These are phyloP conservation scores for Cadophora sp. DNA, from an alignment of 2,329 filamentous ascomycete genomes.

Conservation along the genomic window DNA sequence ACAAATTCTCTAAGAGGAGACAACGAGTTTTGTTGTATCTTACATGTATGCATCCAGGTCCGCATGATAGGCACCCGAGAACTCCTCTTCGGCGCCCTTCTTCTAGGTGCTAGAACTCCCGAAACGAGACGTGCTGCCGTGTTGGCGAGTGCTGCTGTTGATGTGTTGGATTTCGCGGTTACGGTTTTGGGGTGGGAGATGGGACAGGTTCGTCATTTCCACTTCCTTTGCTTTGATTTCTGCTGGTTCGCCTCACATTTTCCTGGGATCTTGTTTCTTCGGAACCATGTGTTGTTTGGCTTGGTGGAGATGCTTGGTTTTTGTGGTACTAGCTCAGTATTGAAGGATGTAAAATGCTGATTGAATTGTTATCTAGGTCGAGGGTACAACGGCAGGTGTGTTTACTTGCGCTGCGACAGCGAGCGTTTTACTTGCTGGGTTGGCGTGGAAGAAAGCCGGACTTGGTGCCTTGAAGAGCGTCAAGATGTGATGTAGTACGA, in stretches of 20 bases:
- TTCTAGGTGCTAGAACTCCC: slow-evolving; percentile 19
- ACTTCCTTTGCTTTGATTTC: neutral
- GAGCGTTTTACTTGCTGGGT: neutral
- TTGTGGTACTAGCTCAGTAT: neutral
- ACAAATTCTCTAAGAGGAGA: no score
- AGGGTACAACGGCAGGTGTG: neutral
- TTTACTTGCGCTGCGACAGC: neutral
- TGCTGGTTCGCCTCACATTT: neutral
- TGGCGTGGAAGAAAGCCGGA: slow-evolving; percentile 12
- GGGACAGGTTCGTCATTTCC: neutral
- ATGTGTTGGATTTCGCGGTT: slow-evolving; percentile 13
- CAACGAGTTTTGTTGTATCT: no score
- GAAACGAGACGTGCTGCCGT: slow-evolving; percentile 21
- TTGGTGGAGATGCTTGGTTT: neutral
- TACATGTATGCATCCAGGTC: neutral
- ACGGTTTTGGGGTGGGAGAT: slow-evolving; percentile 12
- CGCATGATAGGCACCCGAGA: slow-evolving; percentile 22
- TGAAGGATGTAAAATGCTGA: neutral
- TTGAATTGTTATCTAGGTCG: neutral
- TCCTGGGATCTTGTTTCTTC: neutral
- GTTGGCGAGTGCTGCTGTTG: slow-evolving; percentile 20
- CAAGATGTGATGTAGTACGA: neutral
- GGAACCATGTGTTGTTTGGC: neutral
- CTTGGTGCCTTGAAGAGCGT: neutral
- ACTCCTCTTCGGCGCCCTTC: slow-evolving; percentile 19